Evolutionary conservation across 148 eudicot species (phyloP), one percentile per base, ranked within the genome.

Genomic region (Hydrangea macrophylla): DNA sequence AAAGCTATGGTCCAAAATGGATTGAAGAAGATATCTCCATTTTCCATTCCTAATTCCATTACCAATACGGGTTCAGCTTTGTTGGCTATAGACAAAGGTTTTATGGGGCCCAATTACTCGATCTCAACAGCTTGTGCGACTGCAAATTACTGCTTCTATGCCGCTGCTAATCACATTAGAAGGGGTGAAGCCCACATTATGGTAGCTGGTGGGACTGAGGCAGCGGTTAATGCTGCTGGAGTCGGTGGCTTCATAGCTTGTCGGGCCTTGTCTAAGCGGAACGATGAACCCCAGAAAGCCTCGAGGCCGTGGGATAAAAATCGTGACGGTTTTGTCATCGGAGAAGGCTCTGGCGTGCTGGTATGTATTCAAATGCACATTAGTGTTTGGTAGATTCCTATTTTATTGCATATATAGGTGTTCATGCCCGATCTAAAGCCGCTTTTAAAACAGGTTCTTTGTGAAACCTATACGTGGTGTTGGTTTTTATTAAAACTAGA

Each of bases 291-390:
- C 3, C 42, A 58, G 0, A 64, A 58, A 37, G 81, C 81, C 18
- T 73, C 77, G 0, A 73, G 81, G 66, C 81, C 81, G 3, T 78
- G 77, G 80, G 80, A 77, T 55, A 68, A 62, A 32, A 70, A 68
- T 28, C 70, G 76, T 4, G 80, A 72, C 50, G 81, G 81, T 37
- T 77, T 77, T 23, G 74, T 75, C 63, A 32, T 75, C 65, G 55
- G 79, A 31, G 74, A 75, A 70, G 79, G 79, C 58, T 75, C 60
- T 17, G 79, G 74, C 58, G 25, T 75, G 28, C 62, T 75, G 79
- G 79, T 75, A 69, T n/a, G n/a, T n/a, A n/a, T n/a, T n/a, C n/a
- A n/a, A n/a, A n/a, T n/a, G n/a, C n/a, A n/a, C n/a, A n/a, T 35
- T 3, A 35, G 8, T 8, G 4, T 35, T 8, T 35, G 8, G 8